These are phyloP conservation scores for Exophiala spinifera DNA, from an alignment of 2,329 filamentous ascomycete genomes.

Conservation along the genomic window DNA sequence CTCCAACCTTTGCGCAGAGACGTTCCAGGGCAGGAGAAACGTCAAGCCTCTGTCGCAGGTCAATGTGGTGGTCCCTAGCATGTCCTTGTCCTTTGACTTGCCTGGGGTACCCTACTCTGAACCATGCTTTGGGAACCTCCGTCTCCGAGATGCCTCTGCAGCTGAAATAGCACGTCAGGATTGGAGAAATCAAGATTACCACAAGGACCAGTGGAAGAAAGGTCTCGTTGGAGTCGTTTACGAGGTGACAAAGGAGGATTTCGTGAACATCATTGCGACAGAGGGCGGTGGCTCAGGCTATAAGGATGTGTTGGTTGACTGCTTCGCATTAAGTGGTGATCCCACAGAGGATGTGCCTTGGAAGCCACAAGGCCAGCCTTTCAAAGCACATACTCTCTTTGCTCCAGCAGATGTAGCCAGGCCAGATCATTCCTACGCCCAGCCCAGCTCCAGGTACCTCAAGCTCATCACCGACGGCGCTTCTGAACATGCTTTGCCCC, in stretches of 20 bases:
- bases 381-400: conserved; percentile 82
- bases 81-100: conserved; percentile 80
- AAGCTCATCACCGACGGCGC: conserved; percentile 77
- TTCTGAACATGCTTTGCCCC: conserved; percentile 72
- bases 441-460: conserved; percentile 80
- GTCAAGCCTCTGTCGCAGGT: conserved; percentile 78
- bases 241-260: conserved; percentile 82
- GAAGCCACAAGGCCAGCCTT: conserved; percentile 53
- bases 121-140: conserved; percentile 87
- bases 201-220: conserved; percentile 68
- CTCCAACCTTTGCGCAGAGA: conserved; percentile 78
- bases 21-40: conserved; percentile 72
- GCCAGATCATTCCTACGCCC: conserved; percentile 65
- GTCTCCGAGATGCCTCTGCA: conserved; percentile 50
- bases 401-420: conserved; percentile 57
- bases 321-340: conserved; percentile 62
- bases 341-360: conserved; percentile 60
- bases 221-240: conserved; percentile 92
- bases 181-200: conserved; percentile 41
- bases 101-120: conserved; percentile 82
- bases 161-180: conserved; percentile 10
- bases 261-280: conserved; percentile 79
- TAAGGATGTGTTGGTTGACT: conserved; percentile 75
- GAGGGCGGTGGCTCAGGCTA: conserved; percentile 88
- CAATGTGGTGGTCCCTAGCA: conserved; percentile 75